phyloP scores from a whole-genome alignment of 495 filamentous ascomycete genomes.

The Polyplosphaeria fusca region DNA sequence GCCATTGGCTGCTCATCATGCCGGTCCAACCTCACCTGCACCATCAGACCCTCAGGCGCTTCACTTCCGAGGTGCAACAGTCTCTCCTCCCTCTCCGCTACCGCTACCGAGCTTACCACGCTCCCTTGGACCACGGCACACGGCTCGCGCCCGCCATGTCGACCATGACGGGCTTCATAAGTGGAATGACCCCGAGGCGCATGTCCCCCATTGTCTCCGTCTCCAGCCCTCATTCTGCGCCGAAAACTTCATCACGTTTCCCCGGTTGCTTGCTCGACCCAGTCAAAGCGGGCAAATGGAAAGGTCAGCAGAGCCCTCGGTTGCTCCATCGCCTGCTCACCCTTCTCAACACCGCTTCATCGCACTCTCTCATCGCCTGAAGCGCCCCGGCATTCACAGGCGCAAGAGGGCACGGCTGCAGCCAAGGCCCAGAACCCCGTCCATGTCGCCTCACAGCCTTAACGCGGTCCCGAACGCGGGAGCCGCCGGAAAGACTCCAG shows the following conservation, averaged over 20 bases:
- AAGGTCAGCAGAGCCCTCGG: slow-evolving; percentile 18
- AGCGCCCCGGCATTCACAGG: slow-evolving; percentile 6
- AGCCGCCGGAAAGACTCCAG: slow-evolving; percentile 14
- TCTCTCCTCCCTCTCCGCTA: background rate
- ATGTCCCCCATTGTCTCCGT: background rate
- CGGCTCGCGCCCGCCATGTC: background rate
- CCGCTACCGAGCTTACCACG: slow-evolving; percentile 21
- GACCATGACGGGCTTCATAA: background rate
- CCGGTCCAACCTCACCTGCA: no score
- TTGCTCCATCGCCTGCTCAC: slow-evolving; percentile 7
- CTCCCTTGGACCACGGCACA: background rate
- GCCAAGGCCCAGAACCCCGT: slow-evolving; percentile 24
- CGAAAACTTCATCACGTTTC: slow-evolving; percentile 29
- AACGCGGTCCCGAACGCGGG: slow-evolving; percentile 5
- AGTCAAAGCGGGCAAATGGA: slow-evolving; percentile 32
- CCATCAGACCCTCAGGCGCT: background rate
- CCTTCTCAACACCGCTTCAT: background rate
- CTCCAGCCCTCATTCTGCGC: slow-evolving; percentile 31
- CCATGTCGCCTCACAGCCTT: slow-evolving; percentile 18
- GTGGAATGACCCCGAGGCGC: background rate
- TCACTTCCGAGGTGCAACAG: slow-evolving; percentile 8
- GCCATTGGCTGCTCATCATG: no score
- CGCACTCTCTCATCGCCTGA: slow-evolving; percentile 1
- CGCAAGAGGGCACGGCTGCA: slow-evolving; percentile 22
- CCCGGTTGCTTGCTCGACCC: slow-evolving; percentile 3